phyloP scores from a whole-genome alignment of 139 green algal genomes.

The Haematococcus lacustris region DNA sequence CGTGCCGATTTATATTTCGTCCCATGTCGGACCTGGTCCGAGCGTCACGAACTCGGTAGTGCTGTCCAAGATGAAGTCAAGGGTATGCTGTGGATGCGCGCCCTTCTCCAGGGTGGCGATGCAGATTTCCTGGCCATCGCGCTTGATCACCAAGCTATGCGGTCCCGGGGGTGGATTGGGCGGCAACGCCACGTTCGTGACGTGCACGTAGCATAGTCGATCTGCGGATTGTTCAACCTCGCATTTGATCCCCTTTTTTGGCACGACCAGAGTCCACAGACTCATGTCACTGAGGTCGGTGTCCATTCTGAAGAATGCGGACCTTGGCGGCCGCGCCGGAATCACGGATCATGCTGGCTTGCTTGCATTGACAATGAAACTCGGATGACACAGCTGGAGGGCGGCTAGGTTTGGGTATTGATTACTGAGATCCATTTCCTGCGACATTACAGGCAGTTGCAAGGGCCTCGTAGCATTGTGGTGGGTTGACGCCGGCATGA shows the following conservation, averaged over 20 bases:
- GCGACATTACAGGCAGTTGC: no score
- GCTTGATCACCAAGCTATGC: neutral
- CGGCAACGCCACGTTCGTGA: constrained; percentile 2
- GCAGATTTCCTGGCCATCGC: neutral
- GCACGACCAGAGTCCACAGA: neutral
- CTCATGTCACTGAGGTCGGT: neutral
- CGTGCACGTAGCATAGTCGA: neutral
- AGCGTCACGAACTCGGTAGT: neutral
- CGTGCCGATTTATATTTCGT: no score
- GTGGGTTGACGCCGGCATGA: no score
- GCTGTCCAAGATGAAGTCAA: constrained; percentile 6
- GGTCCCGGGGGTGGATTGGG: neutral
- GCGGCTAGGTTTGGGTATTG: no score
- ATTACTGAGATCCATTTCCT: no score
- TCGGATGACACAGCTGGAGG: no score
- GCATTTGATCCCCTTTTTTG: neutral
- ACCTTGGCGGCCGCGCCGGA: no score
- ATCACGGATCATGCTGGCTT: no score
- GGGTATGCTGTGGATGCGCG: constrained; percentile 1
- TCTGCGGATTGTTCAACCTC: neutral
- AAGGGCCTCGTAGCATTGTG: no score
- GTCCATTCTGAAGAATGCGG: no score
- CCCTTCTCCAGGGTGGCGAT: neutral
- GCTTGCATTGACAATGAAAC: no score
- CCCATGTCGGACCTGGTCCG: neutral